Conservation (phyloP, 305 asterid genomes). For the Fraxinus floribunda region DNA sequence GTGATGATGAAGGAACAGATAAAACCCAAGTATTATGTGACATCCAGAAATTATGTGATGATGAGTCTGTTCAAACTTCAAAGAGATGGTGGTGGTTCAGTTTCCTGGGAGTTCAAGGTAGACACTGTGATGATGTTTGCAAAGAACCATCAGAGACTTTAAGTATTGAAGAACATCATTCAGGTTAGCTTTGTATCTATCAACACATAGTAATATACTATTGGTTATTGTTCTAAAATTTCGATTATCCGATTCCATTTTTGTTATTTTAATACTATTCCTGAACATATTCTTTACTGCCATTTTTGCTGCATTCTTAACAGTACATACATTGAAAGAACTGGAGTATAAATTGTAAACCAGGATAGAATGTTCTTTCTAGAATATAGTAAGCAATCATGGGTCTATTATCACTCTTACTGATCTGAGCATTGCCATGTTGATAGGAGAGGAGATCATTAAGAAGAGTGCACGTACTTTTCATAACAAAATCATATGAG, state of each 20-base stretch:
- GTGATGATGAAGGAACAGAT: conserved; percentile 40
- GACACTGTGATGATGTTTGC: conserved; percentile 25
- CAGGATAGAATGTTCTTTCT: background rate
- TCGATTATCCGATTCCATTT: background rate
- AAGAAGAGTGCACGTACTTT: background rate
- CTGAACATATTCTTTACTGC: background rate
- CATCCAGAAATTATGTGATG: conserved; percentile 48
- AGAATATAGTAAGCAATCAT: background rate
- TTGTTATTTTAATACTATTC: background rate
- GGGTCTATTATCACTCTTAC: background rate
- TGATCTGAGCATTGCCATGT: background rate
- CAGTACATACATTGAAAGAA: background rate
- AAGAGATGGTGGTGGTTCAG: conserved; percentile 25
- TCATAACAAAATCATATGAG: background rate
- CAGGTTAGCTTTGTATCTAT: background rate
- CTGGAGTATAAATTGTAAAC: background rate
- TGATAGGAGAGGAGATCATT: conserved; percentile 1
- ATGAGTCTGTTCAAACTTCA: conserved; percentile 28
- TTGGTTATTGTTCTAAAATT: background rate
- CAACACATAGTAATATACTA: background rate
- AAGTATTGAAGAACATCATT: background rate
- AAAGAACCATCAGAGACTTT: background rate
- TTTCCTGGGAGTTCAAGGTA: conserved; percentile 24
- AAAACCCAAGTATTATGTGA: conserved; percentile 44
- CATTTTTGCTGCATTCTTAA: background rate